Evolutionary conservation across 345 rosid species (phyloP), one percentile per base, ranked within the genome.

Genomic region (Eucalyptus brandiana): DNA sequence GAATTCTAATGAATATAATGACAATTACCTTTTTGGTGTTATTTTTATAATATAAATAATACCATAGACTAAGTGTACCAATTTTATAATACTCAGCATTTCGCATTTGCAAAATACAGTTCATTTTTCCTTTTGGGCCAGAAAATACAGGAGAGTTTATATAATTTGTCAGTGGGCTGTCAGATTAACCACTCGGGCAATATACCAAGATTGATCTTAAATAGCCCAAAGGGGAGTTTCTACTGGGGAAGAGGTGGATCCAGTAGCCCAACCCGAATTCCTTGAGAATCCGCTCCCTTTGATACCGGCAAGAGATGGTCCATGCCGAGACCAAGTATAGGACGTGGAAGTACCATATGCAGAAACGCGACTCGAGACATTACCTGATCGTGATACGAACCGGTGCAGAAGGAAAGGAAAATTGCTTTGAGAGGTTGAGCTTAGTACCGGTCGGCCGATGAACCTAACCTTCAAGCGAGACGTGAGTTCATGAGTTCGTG

Each of bases 281-380:
- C 80, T 34, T 34, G 44, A 69, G 80, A 9, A 34, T 69, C 42
- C 44, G 11, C 80, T 18, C 19, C 80, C 80, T 32, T 34, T 67
- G 80, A 15, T 18, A 34, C 42, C 44, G 0, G 80, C 8, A 10
- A 67, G 80, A 67, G 23, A 67, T 8, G 4, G 24, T 18, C 80
- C 10, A 34, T 17, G 44, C 80, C 80, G 5, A 21, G 42, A 9
- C 44, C 80, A 3, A 9, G 37, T 5, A 32, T 17, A 17, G 80
- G 24, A 34, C 7, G 37, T 7, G 80, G 0, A 34, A 18, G 80
- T 34, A 34, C 80, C 23, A 18, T 32, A 69, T 9, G 44, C 40
- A 32, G 80, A 69, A 6, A 69, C 44, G 1, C 0, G 1, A 69
- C 40, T 67, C 2, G 0, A 12, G 18, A 30, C 14, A 62, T 62